A percentile compares a stretch with the other conserved stretches of the same genome.
These are phyloP conservation scores for Shiraia sp. DNA, from an alignment of 2,329 filamentous ascomycete species.

Conservation along the genomic window DNA sequence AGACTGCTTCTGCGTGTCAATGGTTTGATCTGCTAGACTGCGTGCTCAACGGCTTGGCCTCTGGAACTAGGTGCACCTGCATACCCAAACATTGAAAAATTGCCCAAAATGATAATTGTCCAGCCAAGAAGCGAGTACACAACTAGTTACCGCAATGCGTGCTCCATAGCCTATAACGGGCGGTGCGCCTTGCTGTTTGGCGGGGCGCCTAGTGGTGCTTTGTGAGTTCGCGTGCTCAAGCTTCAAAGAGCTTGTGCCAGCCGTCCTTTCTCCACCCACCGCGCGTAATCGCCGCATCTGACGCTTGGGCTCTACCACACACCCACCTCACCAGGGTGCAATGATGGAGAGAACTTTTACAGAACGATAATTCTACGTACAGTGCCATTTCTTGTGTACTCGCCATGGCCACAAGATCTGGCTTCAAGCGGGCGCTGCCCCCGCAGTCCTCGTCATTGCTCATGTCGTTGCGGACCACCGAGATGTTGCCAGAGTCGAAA, in stretches of 20 bases:
- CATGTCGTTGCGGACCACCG: slow-evolving; percentile 75
- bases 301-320: slow-evolving; percentile 6
- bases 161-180: too few relatives aligned
- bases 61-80: too few relatives aligned
- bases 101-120: too few relatives aligned
- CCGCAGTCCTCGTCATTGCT: slow-evolving; percentile 58
- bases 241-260: not conserved
- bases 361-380: not conserved
- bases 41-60: too few relatives aligned
- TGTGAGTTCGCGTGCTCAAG: not conserved
- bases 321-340: slow-evolving; percentile 7
- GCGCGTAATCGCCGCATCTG: not conserved
- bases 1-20: too few relatives aligned
- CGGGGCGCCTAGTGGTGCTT: not conserved
- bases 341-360: slow-evolving; percentile 8
- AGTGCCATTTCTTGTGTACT: not conserved
- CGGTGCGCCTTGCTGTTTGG: too few relatives aligned
- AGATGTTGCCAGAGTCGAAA: slow-evolving; percentile 78
- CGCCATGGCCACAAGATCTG: slow-evolving; percentile 50
- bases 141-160: too few relatives aligned
- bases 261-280: not conserved
- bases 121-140: too few relatives aligned
- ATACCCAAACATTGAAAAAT: too few relatives aligned
- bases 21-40: too few relatives aligned
- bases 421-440: slow-evolving; percentile 51